Percentiles rank a stretch among this genome's conserved stretches.
These are phyloP conservation scores for Teratosphaeria pseudoeucalypti DNA, from an alignment of 2,329 filamentous ascomycete species.

Conservation along the genomic window DNA sequence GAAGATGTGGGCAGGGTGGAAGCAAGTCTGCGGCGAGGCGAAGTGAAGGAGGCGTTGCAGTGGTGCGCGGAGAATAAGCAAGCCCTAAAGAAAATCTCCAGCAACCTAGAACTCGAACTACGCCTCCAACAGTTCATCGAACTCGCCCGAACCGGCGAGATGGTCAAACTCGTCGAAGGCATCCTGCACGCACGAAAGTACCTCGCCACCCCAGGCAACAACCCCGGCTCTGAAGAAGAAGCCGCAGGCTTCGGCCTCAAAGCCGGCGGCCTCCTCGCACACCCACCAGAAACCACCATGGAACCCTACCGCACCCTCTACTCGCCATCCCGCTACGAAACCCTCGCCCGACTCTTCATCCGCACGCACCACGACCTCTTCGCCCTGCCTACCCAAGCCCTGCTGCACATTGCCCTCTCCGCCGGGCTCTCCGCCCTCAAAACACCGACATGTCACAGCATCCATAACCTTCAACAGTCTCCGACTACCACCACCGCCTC, in stretches of 20 bases:
- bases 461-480: constrained; percentile 10
- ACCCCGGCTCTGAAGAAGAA: constrained; percentile 36
- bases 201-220: constrained; percentile 32
- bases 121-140: constrained; percentile 93
- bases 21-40: constrained; percentile 55
- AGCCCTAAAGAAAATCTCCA: constrained; percentile 78
- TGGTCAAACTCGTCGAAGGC: constrained; percentile 61
- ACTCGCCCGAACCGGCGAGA: constrained; percentile 59
- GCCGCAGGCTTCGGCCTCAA: constrained; percentile 58
- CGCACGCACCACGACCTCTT: constrained; percentile 79
- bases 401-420: constrained; percentile 82
- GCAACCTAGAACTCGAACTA: constrained; percentile 83
- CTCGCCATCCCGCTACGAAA: constrained; percentile 59
- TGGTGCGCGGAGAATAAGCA: constrained; percentile 96
- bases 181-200: constrained; percentile 74
- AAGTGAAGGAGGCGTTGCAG: constrained; percentile 65
- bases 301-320: constrained; percentile 62
- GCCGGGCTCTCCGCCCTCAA: constrained; percentile 91
- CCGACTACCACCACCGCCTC: constrained; percentile 22
- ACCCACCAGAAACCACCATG: constrained; percentile 49
- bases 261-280: constrained; percentile 72
- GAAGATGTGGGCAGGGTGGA: constrained; percentile 70
- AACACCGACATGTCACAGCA: constrained; percentile 81
- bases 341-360: constrained; percentile 71
- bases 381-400: constrained; percentile 67